Evolutionary conservation across 2,329 filamentous ascomycete species (phyloP).

Genomic region (Bertia moriformis): DNA sequence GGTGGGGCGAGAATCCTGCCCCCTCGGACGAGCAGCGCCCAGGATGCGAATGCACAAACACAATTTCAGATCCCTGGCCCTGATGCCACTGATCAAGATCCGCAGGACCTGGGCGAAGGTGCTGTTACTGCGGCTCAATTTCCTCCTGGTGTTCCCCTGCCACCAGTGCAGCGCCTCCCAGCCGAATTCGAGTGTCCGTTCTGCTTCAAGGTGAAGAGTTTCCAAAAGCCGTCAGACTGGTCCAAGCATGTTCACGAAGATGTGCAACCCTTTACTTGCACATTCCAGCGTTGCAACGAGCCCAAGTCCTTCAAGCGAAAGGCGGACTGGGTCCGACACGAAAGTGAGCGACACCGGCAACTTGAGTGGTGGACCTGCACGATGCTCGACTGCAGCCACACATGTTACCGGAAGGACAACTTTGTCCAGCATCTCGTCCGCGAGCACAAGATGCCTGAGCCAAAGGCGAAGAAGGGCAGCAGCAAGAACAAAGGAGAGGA

Average conservation of each 20-base stretch:
- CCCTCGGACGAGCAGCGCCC: slow-evolving; percentile 52
- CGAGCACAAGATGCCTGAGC: slow-evolving; percentile 76
- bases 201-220: slow-evolving; percentile 73
- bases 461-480: slow-evolving; percentile 61
- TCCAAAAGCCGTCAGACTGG: slow-evolving; percentile 88
- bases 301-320: slow-evolving; percentile 90
- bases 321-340: slow-evolving; percentile 88
- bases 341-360: slow-evolving; percentile 80
- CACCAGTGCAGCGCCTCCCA: slow-evolving; percentile 62
- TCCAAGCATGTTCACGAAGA: slow-evolving; percentile 93
- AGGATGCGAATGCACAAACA: slow-evolving; percentile 38
- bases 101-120: slow-evolving; percentile 52
- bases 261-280: slow-evolving; percentile 84
- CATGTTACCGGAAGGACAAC: slow-evolving; percentile 78
- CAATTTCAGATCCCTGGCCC: slow-evolving; percentile 28
- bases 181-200: slow-evolving; percentile 82
- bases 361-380: slow-evolving; percentile 85
- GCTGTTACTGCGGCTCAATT: slow-evolving; percentile 61
- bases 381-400: slow-evolving; percentile 65
- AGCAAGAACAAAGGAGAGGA: slow-evolving; percentile 37
- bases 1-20: slow-evolving; percentile 37
- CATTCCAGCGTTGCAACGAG: slow-evolving; percentile 68
- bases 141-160: slow-evolving; percentile 66
- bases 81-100: slow-evolving; percentile 35
- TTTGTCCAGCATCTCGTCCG: slow-evolving; percentile 85